These are phyloP conservation scores for Trichoderma lentiforme DNA, from an alignment of 2,329 filamentous ascomycete species.

Conservation along the genomic window DNA sequence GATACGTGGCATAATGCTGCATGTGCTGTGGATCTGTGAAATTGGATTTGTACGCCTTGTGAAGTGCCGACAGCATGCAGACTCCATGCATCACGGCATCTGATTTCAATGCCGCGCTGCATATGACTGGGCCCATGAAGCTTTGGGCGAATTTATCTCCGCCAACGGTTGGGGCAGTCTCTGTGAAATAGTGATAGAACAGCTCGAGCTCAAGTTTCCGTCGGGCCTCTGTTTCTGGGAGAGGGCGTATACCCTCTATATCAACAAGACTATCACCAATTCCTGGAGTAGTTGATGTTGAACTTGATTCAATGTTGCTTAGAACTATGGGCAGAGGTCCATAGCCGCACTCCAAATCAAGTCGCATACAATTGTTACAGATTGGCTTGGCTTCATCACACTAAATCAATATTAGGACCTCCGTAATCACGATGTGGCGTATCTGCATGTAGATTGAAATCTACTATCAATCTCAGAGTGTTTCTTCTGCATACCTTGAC, in stretches of 20 bases:
- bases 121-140: conserved; percentile 17
- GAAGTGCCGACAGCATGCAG: conserved; percentile 22
- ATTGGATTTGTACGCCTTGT: conserved; percentile 16
- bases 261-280: neutral
- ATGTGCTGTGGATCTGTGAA: neutral
- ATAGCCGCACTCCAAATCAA: conserved; percentile 22
- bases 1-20: conserved; percentile 20
- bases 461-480: neutral
- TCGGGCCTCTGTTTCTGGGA: conserved; percentile 21
- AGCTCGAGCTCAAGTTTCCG: conserved; percentile 24
- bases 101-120: conserved; percentile 21
- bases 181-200: conserved; percentile 23
- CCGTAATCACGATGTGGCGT: neutral
- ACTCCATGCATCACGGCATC: conserved; percentile 23
- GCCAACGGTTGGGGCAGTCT: conserved; percentile 20
- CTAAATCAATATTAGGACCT: neutral
- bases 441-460: neutral
- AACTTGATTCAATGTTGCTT: neutral
- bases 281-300: neutral
- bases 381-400: conserved; percentile 25
- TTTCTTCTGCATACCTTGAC: conserved; percentile 21
- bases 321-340: neutral
- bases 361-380: conserved; percentile 24
- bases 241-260: neutral
- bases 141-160: conserved; percentile 18